These are phyloP conservation scores for Botrytis deweyae DNA, from an alignment of 2,329 filamentous ascomycete species.

Conservation along the genomic window DNA sequence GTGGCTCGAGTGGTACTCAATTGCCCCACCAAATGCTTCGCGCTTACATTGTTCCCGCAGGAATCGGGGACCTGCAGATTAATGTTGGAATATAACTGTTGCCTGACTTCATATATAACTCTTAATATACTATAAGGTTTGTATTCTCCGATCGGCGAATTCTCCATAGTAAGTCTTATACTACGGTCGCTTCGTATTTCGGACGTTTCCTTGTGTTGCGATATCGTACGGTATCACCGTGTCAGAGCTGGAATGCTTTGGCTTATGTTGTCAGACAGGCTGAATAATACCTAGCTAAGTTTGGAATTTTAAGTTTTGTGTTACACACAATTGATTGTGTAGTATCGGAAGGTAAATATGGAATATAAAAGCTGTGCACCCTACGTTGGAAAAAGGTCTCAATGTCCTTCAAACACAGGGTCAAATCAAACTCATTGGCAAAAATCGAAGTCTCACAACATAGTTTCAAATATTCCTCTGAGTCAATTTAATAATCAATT, in stretches of 20 bases:
- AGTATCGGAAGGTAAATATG: conserved; percentile 17
- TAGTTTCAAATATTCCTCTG: conserved; percentile 16
- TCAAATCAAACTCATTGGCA: conserved; percentile 11
- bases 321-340: not conserved
- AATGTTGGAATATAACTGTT: not conserved
- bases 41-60: not conserved
- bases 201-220: conserved; percentile 11
- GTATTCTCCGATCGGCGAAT: conserved; percentile 22
- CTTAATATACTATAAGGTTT: conserved; percentile 8
- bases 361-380: conserved; percentile 21
- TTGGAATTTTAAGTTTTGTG: not conserved
- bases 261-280: conserved; percentile 17
- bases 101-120: not conserved
- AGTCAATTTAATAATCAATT: conserved; percentile 16
- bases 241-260: conserved; percentile 14
- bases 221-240: conserved; percentile 13
- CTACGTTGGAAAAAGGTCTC: conserved; percentile 16
- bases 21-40: not conserved
- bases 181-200: not conserved
- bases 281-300: conserved; percentile 7
- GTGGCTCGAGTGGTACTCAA: not conserved
- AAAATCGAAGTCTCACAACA: conserved; percentile 9
- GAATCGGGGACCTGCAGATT: conserved; percentile 14
- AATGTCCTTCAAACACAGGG: conserved; percentile 9
- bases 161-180: conserved; percentile 4